Base-by-base conservation (phyloP, 2,329 filamentous ascomycete genomes). In the Ophiosphaerella narmari region DNA sequence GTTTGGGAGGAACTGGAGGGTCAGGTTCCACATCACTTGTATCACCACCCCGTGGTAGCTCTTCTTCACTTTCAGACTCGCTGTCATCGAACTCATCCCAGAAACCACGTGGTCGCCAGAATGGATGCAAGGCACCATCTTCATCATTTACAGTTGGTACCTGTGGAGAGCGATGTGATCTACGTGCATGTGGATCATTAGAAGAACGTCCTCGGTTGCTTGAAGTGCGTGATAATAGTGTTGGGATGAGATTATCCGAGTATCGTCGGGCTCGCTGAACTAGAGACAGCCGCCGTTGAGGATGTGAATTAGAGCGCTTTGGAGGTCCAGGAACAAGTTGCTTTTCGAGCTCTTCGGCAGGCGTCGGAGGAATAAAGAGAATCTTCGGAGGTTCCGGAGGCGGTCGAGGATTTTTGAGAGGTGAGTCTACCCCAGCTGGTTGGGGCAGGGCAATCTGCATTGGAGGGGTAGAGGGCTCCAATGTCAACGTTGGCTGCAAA, bases 61-160 rank as follows among this genome's bases (percentile, higher is more conserved):
- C 68, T 14, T 71, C 59, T 4, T 59, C 70, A 14, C 67, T 70
- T 14, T 73, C 68, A 5, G 67, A 68, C 7, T 76, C 72, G 21
- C 65, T 73, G 46, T 74, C 72, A n/a, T 69, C 67, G 43, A 74
- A 82, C 34, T 81, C 81, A 34, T 85, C 82, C 83, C 83, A 86
- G 68, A 86, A 86, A n/a, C 79, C 79, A 33, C 80, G 79, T 1
- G 84, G 84, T 18, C 80, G 78, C 85, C 85, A 87, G 63, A 86
- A 84, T 1, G 84, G 83, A 56, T 85, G 80, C 5, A 85, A 67
- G 35, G 76, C 77, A 37, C 75, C 75, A 46, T 83, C 77, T 39
- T 68, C 61, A 14, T 71, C 66, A 16, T 60, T 66, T 11, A 72
- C 67, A 5, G 55, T 67, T 1, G 68, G 70, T 0, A 70, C 57